Percentiles rank a stretch among this genome's conserved stretches.
Conservation (phyloP, 2,329 filamentous ascomycete genomes). For the Dendryphion nanum region DNA sequence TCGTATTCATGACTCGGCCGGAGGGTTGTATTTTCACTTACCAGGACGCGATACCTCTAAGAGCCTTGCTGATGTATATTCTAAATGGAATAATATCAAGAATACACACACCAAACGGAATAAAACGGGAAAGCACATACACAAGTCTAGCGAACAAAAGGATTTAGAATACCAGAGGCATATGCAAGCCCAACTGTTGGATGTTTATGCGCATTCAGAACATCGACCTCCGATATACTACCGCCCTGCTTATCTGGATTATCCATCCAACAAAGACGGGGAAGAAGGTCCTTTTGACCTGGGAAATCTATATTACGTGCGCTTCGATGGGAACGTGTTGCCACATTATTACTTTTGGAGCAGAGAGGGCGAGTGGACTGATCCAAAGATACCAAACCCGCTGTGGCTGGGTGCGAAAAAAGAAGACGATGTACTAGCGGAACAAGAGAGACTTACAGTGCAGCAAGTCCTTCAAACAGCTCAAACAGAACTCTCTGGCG, state of each 20-base stretch:
- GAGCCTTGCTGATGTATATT: conserved; percentile 16
- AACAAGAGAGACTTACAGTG: too few relatives aligned
- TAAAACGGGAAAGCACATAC: conserved; percentile 4
- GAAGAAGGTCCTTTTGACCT: conserved; percentile 5
- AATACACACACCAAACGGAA: too few relatives aligned
- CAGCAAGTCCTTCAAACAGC: too few relatives aligned
- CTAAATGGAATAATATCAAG: too few relatives aligned
- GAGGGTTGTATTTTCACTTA: conserved; percentile 25
- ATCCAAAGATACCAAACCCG: conserved; percentile 21
- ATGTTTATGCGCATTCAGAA: conserved; percentile 20
- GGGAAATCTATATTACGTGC: conserved; percentile 26
- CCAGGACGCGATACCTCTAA: conserved; percentile 6
- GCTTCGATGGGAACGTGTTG: conserved; percentile 24
- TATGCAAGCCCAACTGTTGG: conserved; percentile 6
- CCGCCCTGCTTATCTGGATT: conserved; percentile 25
- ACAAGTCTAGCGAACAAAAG: not conserved
- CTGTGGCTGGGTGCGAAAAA: too few relatives aligned
- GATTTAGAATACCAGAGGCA: not conserved
- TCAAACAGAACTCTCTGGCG: too few relatives aligned
- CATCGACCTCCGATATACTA: conserved; percentile 25
- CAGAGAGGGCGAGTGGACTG: conserved; percentile 14
- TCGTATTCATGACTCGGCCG: conserved; percentile 24
- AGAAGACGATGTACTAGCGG: too few relatives aligned
- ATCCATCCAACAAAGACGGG: conserved; percentile 1
- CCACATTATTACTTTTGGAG: conserved; percentile 37